phyloP scores from a whole-genome alignment of 768 basidiomycete species.

The Termitomyces sp. region DNA sequence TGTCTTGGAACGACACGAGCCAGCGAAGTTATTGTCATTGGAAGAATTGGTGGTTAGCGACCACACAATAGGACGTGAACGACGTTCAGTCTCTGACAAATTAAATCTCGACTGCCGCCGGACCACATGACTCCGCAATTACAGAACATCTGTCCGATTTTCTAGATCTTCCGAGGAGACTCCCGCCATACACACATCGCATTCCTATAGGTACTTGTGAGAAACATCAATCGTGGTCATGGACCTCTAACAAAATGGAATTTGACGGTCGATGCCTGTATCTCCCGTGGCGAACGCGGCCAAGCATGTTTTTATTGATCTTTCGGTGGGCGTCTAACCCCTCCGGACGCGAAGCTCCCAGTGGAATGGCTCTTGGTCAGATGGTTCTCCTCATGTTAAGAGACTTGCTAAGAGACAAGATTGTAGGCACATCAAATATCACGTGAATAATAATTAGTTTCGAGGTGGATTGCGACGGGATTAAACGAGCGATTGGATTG shows the following conservation, averaged over 20 bases:
- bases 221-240: not conserved
- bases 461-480: constrained; percentile 12
- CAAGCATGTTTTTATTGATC: not conserved
- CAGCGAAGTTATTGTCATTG: not conserved
- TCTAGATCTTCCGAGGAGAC: not conserved
- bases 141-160: not conserved
- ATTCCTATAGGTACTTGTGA: not conserved
- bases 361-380: constrained; percentile 7
- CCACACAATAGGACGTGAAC: not conserved
- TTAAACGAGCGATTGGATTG: constrained; percentile 3
- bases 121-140: not conserved
- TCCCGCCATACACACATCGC: not conserved
- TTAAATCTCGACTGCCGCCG: not conserved
- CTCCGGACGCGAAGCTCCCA: not conserved
- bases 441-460: constrained; percentile 16
- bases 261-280: not conserved
- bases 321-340: constrained; percentile 1
- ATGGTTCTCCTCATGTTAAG: constrained; percentile 1
- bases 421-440: constrained; percentile 14
- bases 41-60: not conserved
- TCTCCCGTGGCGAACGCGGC: not conserved
- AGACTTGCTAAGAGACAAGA: not conserved
- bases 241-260: not conserved
- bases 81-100: no score
- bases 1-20: not conserved